A percentile compares a stretch with the other conserved stretches of the same genome.
Evolutionary conservation across 306 rosid species (phyloP).

Genomic region (Cicer pinnatifidum): DNA sequence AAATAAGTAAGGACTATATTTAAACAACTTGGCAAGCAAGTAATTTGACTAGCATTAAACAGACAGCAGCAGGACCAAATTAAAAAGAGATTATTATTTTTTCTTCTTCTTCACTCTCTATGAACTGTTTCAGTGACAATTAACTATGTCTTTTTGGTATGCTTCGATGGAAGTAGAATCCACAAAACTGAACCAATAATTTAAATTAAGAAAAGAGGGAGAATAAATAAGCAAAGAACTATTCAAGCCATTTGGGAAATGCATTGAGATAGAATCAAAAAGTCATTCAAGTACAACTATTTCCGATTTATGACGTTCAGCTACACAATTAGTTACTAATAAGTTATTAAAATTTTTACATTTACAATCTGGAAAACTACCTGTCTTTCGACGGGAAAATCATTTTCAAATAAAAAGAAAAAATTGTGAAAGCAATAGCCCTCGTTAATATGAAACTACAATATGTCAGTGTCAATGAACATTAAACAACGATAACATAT

Average conservation of each 20-base stretch:
- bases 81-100: neutral
- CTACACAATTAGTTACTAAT: neutral
- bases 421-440: too few species aligned
- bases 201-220: neutral
- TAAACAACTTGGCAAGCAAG: neutral
- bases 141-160: neutral
- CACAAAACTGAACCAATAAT: neutral
- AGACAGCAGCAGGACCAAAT: neutral
- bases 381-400: neutral
- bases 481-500: too few species aligned
- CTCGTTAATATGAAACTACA: too few species aligned
- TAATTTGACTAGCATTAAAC: neutral
- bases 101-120: neutral
- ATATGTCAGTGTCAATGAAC: too few species aligned
- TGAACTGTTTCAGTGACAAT: neutral
- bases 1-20: neutral
- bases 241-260: neutral
- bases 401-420: neutral
- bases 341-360: neutral
- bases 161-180: neutral
- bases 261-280: neutral
- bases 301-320: neutral
- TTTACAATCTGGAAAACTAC: neutral
- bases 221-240: neutral
- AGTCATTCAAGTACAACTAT: neutral